These are phyloP conservation scores for Monosporascus sp. DNA, from an alignment of 2,329 filamentous ascomycete species.

Conservation along the genomic window DNA sequence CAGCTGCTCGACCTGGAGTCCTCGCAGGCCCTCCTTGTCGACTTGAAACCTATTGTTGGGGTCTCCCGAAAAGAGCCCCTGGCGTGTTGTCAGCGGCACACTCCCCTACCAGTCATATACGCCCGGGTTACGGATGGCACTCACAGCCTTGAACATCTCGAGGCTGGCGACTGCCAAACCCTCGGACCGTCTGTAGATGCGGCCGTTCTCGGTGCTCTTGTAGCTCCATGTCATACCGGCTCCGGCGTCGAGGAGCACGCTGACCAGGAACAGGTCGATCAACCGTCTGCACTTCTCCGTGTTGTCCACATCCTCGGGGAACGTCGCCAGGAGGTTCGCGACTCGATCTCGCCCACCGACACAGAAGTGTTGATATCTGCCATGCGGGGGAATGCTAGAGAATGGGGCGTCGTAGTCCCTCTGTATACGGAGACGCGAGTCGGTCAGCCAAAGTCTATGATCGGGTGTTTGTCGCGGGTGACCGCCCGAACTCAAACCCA, in stretches of 20 bases:
- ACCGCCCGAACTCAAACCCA: neutral
- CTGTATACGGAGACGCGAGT: constrained; percentile 20
- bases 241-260: constrained; percentile 79
- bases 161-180: constrained; percentile 53
- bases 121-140: constrained; percentile 3
- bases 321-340: constrained; percentile 26
- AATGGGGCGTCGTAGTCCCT: constrained; percentile 29
- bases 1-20: constrained; percentile 67
- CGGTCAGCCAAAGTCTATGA: neutral
- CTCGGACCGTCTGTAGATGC: constrained; percentile 72
- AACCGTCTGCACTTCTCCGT: constrained; percentile 38
- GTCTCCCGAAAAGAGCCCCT: constrained; percentile 82
- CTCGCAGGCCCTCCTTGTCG: constrained; percentile 73
- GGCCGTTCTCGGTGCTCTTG: constrained; percentile 83
- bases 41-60: constrained; percentile 79
- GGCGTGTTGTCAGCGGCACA: constrained; percentile 1
- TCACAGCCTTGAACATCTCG: constrained; percentile 82
- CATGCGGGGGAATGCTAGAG: constrained; percentile 47
- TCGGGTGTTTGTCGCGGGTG: neutral
- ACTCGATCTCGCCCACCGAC: constrained; percentile 46
- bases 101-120: constrained; percentile 4
- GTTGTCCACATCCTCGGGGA: constrained; percentile 32
- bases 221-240: constrained; percentile 90
- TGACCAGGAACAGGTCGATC: constrained; percentile 62
- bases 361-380: constrained; percentile 59